These are phyloP conservation scores for Mycena indigotica DNA, from an alignment of 768 basidiomycete species.

Conservation along the genomic window DNA sequence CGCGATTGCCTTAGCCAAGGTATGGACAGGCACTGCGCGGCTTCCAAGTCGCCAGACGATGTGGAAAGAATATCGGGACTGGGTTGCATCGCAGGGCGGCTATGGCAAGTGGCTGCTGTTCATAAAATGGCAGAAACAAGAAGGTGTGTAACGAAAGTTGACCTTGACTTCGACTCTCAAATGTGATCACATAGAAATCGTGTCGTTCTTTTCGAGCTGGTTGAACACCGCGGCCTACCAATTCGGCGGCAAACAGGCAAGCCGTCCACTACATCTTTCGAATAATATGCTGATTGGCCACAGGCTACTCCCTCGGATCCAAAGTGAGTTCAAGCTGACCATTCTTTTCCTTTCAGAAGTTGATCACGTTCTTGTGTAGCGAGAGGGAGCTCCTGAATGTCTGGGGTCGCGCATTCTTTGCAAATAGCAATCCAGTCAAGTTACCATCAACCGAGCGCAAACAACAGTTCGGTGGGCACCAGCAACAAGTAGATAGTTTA, in stretches of 20 bases:
- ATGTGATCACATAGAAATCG: neutral
- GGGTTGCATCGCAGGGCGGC: slow-evolving; percentile 14
- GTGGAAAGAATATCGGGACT: slow-evolving; percentile 21
- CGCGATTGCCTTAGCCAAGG: slow-evolving; percentile 20
- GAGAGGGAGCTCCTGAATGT: neutral
- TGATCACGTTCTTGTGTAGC: neutral
- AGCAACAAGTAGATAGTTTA: neutral
- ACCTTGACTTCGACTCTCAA: neutral
- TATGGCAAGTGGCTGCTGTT: slow-evolving; percentile 18
- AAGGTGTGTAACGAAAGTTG: neutral
- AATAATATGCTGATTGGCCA: neutral
- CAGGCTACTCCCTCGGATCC: neutral
- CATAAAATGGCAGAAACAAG: neutral
- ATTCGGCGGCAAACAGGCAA: slow-evolving; percentile 16
- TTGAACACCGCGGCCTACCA: slow-evolving; percentile 19
- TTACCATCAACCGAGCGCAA: neutral
- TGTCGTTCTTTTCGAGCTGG: slow-evolving; percentile 14
- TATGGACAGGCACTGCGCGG: slow-evolving; percentile 22
- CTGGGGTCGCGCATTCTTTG: neutral
- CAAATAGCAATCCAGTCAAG: neutral
- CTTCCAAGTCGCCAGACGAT: slow-evolving; percentile 20
- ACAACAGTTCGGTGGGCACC: neutral
- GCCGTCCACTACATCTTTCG: neutral
- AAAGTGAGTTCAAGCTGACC: neutral
- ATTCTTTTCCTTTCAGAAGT: neutral